Percentiles rank a stretch among this genome's conserved stretches.
phyloP scores from a whole-genome alignment of 75 land plant species.

The Gnetum montanum region DNA sequence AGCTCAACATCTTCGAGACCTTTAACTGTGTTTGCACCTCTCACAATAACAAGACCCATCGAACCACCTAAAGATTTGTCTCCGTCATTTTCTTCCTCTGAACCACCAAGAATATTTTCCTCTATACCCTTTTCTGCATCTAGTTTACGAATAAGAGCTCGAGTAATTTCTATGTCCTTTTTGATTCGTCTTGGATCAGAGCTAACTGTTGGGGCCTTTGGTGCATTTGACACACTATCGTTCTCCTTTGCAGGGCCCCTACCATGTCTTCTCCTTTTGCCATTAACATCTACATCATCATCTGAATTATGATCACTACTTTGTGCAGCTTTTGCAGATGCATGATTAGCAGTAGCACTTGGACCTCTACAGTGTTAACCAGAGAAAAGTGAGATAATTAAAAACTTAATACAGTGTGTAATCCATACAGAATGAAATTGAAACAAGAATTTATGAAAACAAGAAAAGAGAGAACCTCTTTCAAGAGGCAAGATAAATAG shows the following conservation, averaged over 20 bases:
- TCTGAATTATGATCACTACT: slow-evolving; percentile 63
- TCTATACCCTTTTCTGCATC: slow-evolving; percentile 92
- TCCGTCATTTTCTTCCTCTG: slow-evolving; percentile 50
- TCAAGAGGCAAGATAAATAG: background rate
- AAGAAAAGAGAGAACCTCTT: background rate
- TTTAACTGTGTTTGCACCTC: slow-evolving; percentile 79
- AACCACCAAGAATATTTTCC: slow-evolving; percentile 57
- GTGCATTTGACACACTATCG: slow-evolving; percentile 56
- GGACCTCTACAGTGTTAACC: slow-evolving; percentile 58
- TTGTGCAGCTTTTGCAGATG: slow-evolving; percentile 28
- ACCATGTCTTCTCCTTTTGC: slow-evolving; percentile 66
- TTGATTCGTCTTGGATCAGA: slow-evolving; percentile 75
- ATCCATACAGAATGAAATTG: background rate
- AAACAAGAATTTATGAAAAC: background rate
- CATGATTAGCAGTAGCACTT: slow-evolving; percentile 19
- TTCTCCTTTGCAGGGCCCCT: slow-evolving; percentile 55
- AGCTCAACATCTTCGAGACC: slow-evolving; percentile 92
- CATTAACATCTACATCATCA: slow-evolving; percentile 64
- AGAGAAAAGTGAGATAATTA: background rate
- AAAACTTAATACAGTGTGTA: too few relatives aligned
- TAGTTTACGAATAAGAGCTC: slow-evolving; percentile 66
- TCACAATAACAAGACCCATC: slow-evolving; percentile 75
- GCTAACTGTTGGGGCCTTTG: slow-evolving; percentile 70
- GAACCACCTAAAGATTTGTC: slow-evolving; percentile 67
- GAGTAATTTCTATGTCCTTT: slow-evolving; percentile 75